Evolutionary conservation across 768 basidiomycete genomes (phyloP).

Genomic region (Strobilomyces dryophilus): DNA sequence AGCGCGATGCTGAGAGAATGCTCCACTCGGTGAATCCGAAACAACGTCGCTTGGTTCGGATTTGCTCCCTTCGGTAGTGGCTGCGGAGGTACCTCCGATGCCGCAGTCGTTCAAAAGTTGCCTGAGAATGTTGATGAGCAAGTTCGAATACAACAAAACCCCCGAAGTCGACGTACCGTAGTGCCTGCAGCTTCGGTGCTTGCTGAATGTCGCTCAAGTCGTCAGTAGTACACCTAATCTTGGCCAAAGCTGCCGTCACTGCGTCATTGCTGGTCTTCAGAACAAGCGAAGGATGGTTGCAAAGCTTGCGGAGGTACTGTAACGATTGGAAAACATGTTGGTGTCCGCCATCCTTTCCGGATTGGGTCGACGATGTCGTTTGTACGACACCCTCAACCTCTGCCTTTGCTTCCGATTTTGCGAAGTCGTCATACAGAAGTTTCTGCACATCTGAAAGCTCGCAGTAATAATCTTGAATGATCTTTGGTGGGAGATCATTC

Average conservation of each 20-base stretch:
- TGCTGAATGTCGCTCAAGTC: slow-evolving; percentile 76
- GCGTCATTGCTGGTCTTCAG: slow-evolving; percentile 67
- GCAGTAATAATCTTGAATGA: slow-evolving; percentile 99
- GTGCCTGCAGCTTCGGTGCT: slow-evolving; percentile 89
- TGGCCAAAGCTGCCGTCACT: slow-evolving; percentile 52
- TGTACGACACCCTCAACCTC: slow-evolving; percentile 65
- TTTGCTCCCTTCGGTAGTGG: slow-evolving; percentile 53
- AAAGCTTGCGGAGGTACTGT: slow-evolving; percentile 95
- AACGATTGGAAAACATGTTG: slow-evolving; percentile 95
- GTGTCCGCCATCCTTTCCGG: slow-evolving; percentile 47
- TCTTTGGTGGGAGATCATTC: slow-evolving; percentile 94
- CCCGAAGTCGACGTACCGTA: slow-evolving; percentile 55
- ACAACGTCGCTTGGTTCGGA: slow-evolving; percentile 63
- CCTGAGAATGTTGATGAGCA: slow-evolving; percentile 38
- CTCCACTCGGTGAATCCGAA: slow-evolving; percentile 40
- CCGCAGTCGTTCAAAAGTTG: slow-evolving; percentile 95
- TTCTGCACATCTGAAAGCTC: slow-evolving; percentile 95
- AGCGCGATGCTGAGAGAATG: slow-evolving; percentile 94
- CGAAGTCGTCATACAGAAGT: slow-evolving; percentile 90
- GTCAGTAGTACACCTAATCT: slow-evolving; percentile 43
- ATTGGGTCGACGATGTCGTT: slow-evolving; percentile 30
- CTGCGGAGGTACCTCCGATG: slow-evolving; percentile 57
- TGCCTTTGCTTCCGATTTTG: slow-evolving; percentile 65
- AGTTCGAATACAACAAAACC: neutral
- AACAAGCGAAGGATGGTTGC: slow-evolving; percentile 94